Conservation (phyloP, 2,329 filamentous ascomycete species). For the Diaporthe batatas region DNA sequence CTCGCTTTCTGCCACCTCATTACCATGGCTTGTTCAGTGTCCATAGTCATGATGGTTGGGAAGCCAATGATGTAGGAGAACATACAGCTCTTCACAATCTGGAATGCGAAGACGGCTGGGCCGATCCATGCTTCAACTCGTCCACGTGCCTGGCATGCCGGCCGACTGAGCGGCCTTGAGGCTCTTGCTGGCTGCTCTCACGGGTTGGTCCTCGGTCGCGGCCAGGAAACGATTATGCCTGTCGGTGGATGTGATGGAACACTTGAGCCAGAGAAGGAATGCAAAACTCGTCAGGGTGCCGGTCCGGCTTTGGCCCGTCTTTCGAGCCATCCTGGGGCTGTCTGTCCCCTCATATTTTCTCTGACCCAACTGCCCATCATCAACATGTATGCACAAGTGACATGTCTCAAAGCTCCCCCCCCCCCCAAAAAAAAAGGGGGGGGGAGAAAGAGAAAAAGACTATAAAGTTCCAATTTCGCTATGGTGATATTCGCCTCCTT, state of each 20-base stretch:
- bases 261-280: too few relatives aligned
- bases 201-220: too few relatives aligned
- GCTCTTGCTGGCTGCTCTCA: background rate
- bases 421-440: too few relatives aligned
- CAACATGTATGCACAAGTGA: too few relatives aligned
- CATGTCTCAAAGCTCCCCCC: too few relatives aligned
- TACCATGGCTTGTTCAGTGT: background rate
- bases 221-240: too few relatives aligned
- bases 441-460: too few relatives aligned
- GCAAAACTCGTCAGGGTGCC: background rate
- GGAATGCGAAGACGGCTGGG: too few relatives aligned
- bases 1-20: background rate
- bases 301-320: background rate
- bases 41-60: background rate
- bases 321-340: background rate
- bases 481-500: background rate
- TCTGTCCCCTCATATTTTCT: background rate
- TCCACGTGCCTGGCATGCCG: background rate
- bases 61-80: background rate
- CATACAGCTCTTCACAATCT: too few relatives aligned
- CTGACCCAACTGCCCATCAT: too few relatives aligned
- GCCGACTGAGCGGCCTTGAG: background rate
- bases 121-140: background rate
- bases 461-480: slow-evolving; percentile 13
- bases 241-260: too few relatives aligned